Percentiles rank a stretch among this genome's conserved stretches.
phyloP scores from a whole-genome alignment of 805 yeast species.

The Barnettozyma wickerhamii region DNA sequence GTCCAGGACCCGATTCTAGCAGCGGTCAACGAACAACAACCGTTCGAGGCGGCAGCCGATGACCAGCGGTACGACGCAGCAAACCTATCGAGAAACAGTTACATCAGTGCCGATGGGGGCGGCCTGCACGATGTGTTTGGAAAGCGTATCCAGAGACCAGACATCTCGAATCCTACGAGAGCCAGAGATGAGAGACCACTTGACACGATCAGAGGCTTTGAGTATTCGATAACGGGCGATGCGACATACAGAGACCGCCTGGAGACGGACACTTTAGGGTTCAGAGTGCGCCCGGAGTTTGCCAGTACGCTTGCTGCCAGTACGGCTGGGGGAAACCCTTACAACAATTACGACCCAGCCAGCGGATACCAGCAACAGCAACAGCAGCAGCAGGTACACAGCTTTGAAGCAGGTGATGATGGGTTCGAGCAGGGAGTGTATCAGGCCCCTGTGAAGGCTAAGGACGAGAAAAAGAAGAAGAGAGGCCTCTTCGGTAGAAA shows the following conservation, averaged over 20 bases:
- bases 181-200: constrained; percentile 93
- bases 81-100: constrained; percentile 28
- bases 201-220: constrained; percentile 92
- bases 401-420: constrained; percentile 29
- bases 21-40: constrained; percentile 95
- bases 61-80: constrained; percentile 6
- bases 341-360: constrained; percentile 27
- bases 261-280: constrained; percentile 76
- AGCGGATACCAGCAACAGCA: constrained; percentile 18
- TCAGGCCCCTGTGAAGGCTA: constrained; percentile 43
- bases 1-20: constrained; percentile 87
- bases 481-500: constrained; percentile 75
- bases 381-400: constrained; percentile 26
- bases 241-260: constrained; percentile 69
- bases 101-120: constrained; percentile 36
- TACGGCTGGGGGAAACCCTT: constrained; percentile 25
- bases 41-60: constrained; percentile 58
- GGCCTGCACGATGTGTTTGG: constrained; percentile 84
- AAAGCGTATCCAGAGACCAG: constrained; percentile 69
- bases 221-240: constrained; percentile 93
- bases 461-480: constrained; percentile 63
- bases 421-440: constrained; percentile 56
- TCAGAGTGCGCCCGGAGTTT: constrained; percentile 79
- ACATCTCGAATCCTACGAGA: constrained; percentile 90
- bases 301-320: constrained; percentile 39